phyloP scores from a whole-genome alignment of 2,329 filamentous ascomycete species.

The Colletotrichum lindemuthianum region DNA sequence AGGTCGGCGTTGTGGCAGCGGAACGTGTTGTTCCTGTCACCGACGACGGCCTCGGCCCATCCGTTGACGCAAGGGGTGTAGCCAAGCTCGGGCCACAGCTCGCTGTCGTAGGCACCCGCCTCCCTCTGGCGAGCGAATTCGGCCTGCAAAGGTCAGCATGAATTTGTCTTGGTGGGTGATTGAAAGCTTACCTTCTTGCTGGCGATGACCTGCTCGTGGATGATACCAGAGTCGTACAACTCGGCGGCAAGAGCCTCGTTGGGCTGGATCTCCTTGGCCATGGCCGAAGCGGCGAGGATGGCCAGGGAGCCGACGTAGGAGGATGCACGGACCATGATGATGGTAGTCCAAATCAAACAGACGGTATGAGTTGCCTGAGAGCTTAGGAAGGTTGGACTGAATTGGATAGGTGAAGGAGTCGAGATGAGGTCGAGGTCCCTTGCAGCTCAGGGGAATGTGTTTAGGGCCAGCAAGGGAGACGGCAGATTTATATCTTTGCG shows the following conservation, averaged over 20 bases:
- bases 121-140: conserved; percentile 33
- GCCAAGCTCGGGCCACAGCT: conserved; percentile 49
- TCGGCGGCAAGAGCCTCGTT: conserved; percentile 34
- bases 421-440: conserved; percentile 10
- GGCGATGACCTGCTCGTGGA: conserved; percentile 35
- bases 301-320: conserved; percentile 34
- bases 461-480: neutral
- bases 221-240: conserved; percentile 35
- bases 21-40: conserved; percentile 58
- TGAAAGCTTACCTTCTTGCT: conserved; percentile 31
- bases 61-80: conserved; percentile 55
- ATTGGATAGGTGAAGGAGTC: conserved; percentile 19
- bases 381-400: neutral
- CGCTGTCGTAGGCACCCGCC: conserved; percentile 43
- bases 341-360: conserved; percentile 22
- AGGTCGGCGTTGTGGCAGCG: conserved; percentile 55
- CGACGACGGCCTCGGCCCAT: conserved; percentile 54
- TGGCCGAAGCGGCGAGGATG: conserved; percentile 36
- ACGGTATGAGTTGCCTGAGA: neutral
- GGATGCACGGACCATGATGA: conserved; percentile 34
- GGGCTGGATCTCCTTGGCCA: conserved; percentile 35
- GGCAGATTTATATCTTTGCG: conserved; percentile 13
- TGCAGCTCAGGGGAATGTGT: neutral
- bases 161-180: neutral
- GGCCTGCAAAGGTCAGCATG: neutral